Evolutionary conservation across 2,329 filamentous ascomycete species (phyloP).

Genomic region (Samsoniella hepiali): DNA sequence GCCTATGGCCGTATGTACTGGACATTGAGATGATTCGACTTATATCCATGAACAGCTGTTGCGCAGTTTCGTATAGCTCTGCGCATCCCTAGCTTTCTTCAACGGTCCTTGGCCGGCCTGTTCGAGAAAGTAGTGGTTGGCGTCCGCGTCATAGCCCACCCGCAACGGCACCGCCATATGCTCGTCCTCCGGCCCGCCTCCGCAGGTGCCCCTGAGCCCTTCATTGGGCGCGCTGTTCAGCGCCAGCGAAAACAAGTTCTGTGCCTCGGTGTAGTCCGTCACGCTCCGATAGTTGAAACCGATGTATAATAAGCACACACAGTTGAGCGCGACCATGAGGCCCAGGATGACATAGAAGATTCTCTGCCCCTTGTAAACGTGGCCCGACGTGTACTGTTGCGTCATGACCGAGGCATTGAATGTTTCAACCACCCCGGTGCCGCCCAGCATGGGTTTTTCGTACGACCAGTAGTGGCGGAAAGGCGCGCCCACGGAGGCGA

Average conservation of each 20-base stretch:
- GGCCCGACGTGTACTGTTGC: conserved; percentile 69
- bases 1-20: background rate
- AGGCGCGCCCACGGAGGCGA: conserved; percentile 55
- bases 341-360: conserved; percentile 66
- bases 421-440: conserved; percentile 42
- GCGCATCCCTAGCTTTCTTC: background rate
- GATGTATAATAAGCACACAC: conserved; percentile 63
- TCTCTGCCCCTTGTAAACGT: conserved; percentile 56
- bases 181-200: conserved; percentile 33
- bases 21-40: background rate
- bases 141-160: conserved; percentile 36
- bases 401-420: conserved; percentile 62
- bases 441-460: conserved; percentile 34
- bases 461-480: conserved; percentile 58
- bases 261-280: conserved; percentile 75
- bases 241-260: conserved; percentile 69
- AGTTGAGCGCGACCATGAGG: conserved; percentile 64
- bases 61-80: background rate
- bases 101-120: conserved; percentile 29
- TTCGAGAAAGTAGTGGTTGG: conserved; percentile 44
- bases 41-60: background rate
- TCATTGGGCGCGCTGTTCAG: conserved; percentile 53
- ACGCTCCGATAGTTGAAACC: too few species aligned
- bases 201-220: conserved; percentile 38
- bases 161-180: conserved; percentile 42